Conservation (phyloP, 2,329 filamentous ascomycete species). For the Venturia aucupariae region DNA sequence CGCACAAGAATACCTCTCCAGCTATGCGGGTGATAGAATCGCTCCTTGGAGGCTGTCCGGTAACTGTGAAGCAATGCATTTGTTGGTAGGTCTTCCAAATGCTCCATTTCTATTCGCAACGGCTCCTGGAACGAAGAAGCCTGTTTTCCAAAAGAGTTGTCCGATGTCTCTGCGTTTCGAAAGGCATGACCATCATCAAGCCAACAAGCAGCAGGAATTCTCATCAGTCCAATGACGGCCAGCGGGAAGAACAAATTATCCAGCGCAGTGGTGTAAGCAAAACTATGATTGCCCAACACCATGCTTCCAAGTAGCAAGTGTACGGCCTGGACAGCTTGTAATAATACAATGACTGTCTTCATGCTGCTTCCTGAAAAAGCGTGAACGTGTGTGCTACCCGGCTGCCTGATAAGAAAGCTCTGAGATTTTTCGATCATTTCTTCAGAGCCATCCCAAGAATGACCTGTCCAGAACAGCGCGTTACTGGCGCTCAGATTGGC, state of each 20-base stretch:
- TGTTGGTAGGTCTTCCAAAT: neutral
- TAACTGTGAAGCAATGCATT: neutral
- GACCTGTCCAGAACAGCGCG: slow-evolving; percentile 27
- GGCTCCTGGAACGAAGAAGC: neutral
- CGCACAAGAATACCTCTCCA: neutral
- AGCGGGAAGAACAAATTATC: slow-evolving; percentile 6
- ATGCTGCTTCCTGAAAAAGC: neutral
- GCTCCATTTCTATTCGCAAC: neutral
- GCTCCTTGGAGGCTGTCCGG: neutral
- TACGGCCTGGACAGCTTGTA: slow-evolving; percentile 5
- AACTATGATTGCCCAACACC: neutral
- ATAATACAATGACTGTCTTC: neutral
- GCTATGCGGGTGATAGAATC: neutral
- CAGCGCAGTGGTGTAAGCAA: neutral
- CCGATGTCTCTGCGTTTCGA: neutral
- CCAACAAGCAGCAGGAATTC: slow-evolving; percentile 9
- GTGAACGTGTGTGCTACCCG: neutral
- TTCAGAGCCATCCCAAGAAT: slow-evolving; percentile 29
- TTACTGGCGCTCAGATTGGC: slow-evolving; percentile 26
- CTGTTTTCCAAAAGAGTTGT: neutral
- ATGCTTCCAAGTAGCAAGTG: neutral
- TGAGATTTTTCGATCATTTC: neutral
- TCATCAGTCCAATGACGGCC: neutral
- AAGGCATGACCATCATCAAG: slow-evolving; percentile 1
- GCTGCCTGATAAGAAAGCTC: neutral